Percentiles rank a stretch among this genome's conserved stretches.
Conservation (phyloP, 2,329 filamentous ascomycete species). For the Colletotrichum musae region DNA sequence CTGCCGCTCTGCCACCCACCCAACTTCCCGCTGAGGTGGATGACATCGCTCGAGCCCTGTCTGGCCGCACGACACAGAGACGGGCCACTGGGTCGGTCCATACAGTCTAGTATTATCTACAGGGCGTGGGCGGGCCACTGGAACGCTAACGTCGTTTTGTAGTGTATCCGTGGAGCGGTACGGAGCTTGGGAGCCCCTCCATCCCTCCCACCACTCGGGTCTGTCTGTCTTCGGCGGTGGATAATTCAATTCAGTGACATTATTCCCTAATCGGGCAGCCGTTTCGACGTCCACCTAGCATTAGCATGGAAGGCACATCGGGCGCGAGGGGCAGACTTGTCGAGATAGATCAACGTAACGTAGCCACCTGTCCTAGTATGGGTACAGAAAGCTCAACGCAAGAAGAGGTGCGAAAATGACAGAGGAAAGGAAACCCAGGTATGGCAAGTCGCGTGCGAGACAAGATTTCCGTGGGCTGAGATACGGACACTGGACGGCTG, state of each 20-base stretch:
- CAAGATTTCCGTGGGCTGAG: not conserved
- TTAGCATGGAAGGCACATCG: not conserved
- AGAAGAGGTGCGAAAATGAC: not conserved
- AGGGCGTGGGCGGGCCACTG: constrained; percentile 24
- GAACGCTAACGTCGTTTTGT: constrained; percentile 20
- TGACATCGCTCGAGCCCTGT: constrained; percentile 35
- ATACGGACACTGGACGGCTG: not conserved
- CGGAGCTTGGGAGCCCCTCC: constrained; percentile 3
- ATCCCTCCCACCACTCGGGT: not conserved
- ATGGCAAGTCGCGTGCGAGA: not conserved
- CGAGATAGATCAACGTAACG: not conserved
- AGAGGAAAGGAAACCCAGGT: not conserved
- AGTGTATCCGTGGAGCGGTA: constrained; percentile 14
- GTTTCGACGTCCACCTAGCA: constrained; percentile 25
- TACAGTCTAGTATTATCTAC: not conserved
- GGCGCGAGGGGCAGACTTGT: not conserved
- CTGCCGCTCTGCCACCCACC: not conserved
- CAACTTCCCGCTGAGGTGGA: constrained; percentile 10
- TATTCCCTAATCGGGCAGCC: constrained; percentile 27
- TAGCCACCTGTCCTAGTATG: not conserved
- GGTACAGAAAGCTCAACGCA: not conserved
- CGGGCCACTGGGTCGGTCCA: constrained; percentile 17
- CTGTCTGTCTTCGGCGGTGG: constrained; percentile 25
- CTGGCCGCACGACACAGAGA: constrained; percentile 20
- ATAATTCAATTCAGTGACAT: constrained; percentile 23